Evolutionary conservation across 768 basidiomycete genomes (phyloP).

Genomic region (Calocybe gangraenosa): DNA sequence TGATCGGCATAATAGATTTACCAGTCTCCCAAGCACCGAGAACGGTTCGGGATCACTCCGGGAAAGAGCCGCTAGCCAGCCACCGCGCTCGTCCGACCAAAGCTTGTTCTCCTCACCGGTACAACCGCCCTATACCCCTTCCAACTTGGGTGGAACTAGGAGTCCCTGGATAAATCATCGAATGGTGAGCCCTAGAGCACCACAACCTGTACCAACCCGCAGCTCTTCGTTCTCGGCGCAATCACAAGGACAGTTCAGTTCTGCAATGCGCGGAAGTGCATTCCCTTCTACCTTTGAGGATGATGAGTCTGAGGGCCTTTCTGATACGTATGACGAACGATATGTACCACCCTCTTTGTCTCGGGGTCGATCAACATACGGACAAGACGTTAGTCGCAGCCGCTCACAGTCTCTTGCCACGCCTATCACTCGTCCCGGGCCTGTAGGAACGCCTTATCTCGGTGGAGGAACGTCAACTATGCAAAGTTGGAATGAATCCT

Average conservation of each 20-base stretch:
- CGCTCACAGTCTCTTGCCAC: constrained; percentile 75
- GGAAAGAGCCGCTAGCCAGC: constrained; percentile 69
- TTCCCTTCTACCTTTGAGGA: constrained; percentile 82
- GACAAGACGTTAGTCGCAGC: constrained; percentile 63
- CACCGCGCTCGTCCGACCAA: constrained; percentile 50
- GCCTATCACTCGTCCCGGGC: constrained; percentile 45
- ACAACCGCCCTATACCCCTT: constrained; percentile 46
- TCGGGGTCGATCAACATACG: constrained; percentile 59
- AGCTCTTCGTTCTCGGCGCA: constrained; percentile 65
- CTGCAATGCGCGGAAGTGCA: constrained; percentile 55
- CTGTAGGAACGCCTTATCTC: constrained; percentile 47
- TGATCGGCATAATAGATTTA: constrained; percentile 62
- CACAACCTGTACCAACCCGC: constrained; percentile 55
- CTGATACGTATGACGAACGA: constrained; percentile 60
- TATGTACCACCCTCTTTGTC: constrained; percentile 42
- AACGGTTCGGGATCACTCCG: constrained; percentile 43
- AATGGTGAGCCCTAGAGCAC: constrained; percentile 38
- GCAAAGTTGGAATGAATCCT: constrained; percentile 60
- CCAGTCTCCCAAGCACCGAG: constrained; percentile 32
- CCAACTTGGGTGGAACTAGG: constrained; percentile 39
- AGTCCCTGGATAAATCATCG: constrained; percentile 43
- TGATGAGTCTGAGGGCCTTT: constrained; percentile 65
- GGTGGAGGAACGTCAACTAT: constrained; percentile 30
- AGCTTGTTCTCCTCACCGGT: constrained; percentile 48
- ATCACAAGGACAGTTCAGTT: constrained; percentile 54